Conservation (phyloP, 345 rosid species). For the Populus deltoides region DNA sequence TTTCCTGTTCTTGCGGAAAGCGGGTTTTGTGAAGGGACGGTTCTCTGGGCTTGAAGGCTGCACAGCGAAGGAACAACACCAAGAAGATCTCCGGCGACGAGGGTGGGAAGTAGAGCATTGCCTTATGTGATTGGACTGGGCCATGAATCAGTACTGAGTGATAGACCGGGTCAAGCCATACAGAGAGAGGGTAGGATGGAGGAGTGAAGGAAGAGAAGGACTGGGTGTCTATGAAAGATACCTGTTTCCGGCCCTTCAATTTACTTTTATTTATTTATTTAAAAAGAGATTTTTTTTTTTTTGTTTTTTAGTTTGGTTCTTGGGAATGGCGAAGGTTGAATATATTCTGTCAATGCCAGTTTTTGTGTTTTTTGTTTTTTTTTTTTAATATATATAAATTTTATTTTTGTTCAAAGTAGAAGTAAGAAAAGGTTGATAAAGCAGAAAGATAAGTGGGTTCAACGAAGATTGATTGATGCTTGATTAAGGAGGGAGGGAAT, state of each 20-base stretch:
- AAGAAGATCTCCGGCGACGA: constrained; percentile 44
- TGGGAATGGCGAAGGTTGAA: background rate
- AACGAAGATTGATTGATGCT: background rate
- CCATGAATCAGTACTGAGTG: constrained; percentile 23
- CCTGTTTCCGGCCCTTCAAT: background rate
- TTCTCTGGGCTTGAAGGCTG: constrained; percentile 83
- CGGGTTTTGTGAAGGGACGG: constrained; percentile 34
- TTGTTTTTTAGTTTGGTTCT: background rate
- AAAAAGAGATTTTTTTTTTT: background rate
- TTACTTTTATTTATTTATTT: background rate
- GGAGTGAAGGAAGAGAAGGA: background rate
- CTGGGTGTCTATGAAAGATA: background rate
- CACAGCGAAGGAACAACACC: constrained; percentile 79
- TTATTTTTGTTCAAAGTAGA: too few relatives aligned
- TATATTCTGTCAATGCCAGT: background rate
- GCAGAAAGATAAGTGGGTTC: background rate
- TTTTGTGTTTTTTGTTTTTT: too few relatives aligned
- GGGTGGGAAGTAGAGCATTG: constrained; percentile 17
- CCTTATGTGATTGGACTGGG: constrained; percentile 27
- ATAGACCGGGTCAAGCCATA: background rate
- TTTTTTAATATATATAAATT: too few relatives aligned
- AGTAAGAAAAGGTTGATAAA: background rate
- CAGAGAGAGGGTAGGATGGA: background rate
- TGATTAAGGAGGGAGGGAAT: background rate
- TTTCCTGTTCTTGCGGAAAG: constrained; percentile 38